A percentile compares a stretch with the other conserved stretches of the same genome.
Evolutionary conservation across 495 filamentous ascomycete species (phyloP).

Genomic region (Polyplosphaeria fusca): DNA sequence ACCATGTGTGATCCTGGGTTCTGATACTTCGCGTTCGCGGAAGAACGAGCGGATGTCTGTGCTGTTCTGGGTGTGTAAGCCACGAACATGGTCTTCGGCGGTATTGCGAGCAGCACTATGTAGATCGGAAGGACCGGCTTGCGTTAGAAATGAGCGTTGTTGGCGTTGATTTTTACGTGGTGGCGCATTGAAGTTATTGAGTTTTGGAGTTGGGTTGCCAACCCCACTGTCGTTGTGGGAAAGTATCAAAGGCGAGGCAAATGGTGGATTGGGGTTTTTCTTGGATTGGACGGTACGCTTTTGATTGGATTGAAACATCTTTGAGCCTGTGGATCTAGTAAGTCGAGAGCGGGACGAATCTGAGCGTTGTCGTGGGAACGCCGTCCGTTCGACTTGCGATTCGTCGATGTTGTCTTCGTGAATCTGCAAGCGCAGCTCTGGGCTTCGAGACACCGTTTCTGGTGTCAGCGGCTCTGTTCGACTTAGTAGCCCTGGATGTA

Average conservation of each 20-base stretch:
- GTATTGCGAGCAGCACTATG: too few species aligned
- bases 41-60: constrained; percentile 38
- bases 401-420: too few species aligned
- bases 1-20: neutral
- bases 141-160: neutral
- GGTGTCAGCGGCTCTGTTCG: constrained; percentile 10
- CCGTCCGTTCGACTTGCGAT: too few species aligned
- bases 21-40: neutral
- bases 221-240: neutral
- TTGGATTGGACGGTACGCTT: too few species aligned
- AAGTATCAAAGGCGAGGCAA: too few species aligned
- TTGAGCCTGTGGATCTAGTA: too few species aligned
- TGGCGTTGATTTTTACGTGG: neutral
- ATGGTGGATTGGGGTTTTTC: too few species aligned
- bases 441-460: neutral
- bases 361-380: too few species aligned
- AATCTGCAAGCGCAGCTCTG: too few species aligned
- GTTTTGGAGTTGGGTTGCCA: neutral
- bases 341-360: too few species aligned
- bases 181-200: neutral
- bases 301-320: too few species aligned
- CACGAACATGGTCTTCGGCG: too few species aligned
- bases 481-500: neutral
- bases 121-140: neutral
- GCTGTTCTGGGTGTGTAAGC: constrained; percentile 33